Conservation (phyloP, 2,329 filamentous ascomycete species). For the Pseudodiploospora longispora region DNA sequence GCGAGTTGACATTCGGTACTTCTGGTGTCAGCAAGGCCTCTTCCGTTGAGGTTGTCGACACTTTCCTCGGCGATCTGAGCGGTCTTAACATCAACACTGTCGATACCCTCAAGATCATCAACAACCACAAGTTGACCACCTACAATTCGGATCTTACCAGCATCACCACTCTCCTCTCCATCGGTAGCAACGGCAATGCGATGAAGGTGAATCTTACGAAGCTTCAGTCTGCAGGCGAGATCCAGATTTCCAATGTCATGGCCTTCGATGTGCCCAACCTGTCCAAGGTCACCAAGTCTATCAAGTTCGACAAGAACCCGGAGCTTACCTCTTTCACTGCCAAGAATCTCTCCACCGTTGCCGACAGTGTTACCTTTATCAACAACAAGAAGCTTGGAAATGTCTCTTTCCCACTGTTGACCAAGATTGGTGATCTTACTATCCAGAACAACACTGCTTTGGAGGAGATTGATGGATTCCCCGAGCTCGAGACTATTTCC, state of each 20-base stretch:
- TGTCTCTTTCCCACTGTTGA: conserved; percentile 63
- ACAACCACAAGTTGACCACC: conserved; percentile 72
- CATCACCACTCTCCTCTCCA: conserved; percentile 60
- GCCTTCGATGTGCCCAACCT: conserved; percentile 67
- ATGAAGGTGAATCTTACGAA: conserved; percentile 69
- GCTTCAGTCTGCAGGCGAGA: conserved; percentile 50
- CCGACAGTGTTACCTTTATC: conserved; percentile 49
- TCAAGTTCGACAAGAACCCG: conserved; percentile 75
- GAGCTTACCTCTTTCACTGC: conserved; percentile 53
- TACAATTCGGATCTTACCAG: conserved; percentile 74
- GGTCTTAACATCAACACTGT: conserved; percentile 75
- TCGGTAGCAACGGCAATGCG: conserved; percentile 71
- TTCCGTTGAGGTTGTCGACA: conserved; percentile 74
- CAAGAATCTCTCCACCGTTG: conserved; percentile 63
- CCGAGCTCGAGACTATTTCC: conserved; percentile 56
- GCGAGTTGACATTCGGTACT: conserved; percentile 39
- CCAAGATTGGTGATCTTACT: conserved; percentile 63
- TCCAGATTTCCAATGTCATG: conserved; percentile 65
- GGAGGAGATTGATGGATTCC: conserved; percentile 56
- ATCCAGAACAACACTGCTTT: conserved; percentile 87
- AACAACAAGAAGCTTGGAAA: conserved; percentile 59
- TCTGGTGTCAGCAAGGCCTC: conserved; percentile 56
- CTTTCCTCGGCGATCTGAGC: conserved; percentile 66
- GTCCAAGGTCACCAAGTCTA: conserved; percentile 62
- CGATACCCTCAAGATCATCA: conserved; percentile 71